Percentiles rank a stretch among this genome's conserved stretches.
phyloP scores from a whole-genome alignment of 169 alveolate species.

The Plasmodium relictum region DNA sequence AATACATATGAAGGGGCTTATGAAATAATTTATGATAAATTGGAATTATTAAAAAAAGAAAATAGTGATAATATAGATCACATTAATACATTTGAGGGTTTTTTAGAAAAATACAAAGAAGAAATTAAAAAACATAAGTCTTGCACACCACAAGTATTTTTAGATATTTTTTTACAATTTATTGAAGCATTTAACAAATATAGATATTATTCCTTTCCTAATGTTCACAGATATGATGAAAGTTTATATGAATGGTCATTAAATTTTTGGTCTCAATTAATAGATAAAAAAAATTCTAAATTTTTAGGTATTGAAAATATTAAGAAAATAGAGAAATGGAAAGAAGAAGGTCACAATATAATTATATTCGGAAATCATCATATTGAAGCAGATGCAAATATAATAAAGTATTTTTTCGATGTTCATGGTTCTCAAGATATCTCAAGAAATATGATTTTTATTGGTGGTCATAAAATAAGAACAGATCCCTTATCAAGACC shows the following conservation, averaged over 20 bases:
- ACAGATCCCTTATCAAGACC: constrained; percentile 75
- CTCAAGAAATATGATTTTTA: constrained; percentile 65
- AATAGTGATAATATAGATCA: constrained; percentile 25
- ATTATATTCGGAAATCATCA: constrained; percentile 76
- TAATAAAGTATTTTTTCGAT: constrained; percentile 57
- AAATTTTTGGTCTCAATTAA: constrained; percentile 68
- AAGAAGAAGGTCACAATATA: constrained; percentile 59
- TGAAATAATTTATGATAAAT: constrained; percentile 7
- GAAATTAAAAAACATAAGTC: constrained; percentile 66
- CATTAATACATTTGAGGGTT: constrained; percentile 58
- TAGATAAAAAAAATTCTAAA: constrained; percentile 63
- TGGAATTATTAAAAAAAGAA: constrained; percentile 55
- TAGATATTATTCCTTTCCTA: constrained; percentile 56
- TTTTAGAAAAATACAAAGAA: constrained; percentile 44
- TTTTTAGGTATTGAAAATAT: constrained; percentile 57
- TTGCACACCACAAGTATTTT: constrained; percentile 57
- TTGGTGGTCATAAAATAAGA: constrained; percentile 78
- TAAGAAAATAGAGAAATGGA: constrained; percentile 53
- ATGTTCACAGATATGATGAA: constrained; percentile 70
- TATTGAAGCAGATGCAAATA: constrained; percentile 80
- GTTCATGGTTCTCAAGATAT: constrained; percentile 37
- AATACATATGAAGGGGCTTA: constrained; percentile 59
- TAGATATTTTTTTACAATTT: constrained; percentile 24
- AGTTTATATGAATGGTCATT: constrained; percentile 70
- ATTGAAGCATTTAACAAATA: constrained; percentile 68